These are phyloP conservation scores for Exserohilum rostratum DNA, from an alignment of 2,329 filamentous ascomycete genomes.

Conservation along the genomic window DNA sequence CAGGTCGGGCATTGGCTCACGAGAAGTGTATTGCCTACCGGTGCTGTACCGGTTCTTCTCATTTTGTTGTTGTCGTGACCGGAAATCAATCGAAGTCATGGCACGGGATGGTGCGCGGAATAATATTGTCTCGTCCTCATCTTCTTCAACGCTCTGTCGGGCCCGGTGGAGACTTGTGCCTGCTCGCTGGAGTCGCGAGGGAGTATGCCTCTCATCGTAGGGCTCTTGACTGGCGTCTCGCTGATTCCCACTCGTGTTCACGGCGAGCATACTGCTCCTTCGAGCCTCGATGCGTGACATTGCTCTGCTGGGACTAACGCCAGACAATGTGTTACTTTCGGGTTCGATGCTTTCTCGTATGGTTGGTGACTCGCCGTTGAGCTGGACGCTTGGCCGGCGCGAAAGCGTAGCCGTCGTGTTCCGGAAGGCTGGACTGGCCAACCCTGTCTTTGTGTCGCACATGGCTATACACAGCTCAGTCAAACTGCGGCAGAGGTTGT, in stretches of 20 bases:
- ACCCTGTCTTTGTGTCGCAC: conserved; percentile 47
- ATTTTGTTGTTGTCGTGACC: conserved; percentile 42
- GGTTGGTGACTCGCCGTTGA: conserved; percentile 45
- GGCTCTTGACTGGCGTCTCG: conserved; percentile 43
- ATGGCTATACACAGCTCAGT: conserved; percentile 91
- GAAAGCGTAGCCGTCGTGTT: conserved; percentile 28
- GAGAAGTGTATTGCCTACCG: conserved; percentile 45
- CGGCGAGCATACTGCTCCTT: conserved; percentile 42
- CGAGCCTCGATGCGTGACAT: conserved; percentile 55
- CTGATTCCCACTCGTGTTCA: conserved; percentile 17
- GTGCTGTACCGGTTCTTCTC: conserved; percentile 27
- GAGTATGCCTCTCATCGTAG: conserved; percentile 26
- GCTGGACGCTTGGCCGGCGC: conserved; percentile 45
- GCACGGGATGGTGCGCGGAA: conserved; percentile 56
- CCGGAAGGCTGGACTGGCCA: conserved; percentile 41
- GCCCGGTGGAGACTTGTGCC: conserved; percentile 48
- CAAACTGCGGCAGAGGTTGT: conserved; percentile 88
- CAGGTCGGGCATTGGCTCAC: conserved; percentile 46
- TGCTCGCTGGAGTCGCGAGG: conserved; percentile 43
- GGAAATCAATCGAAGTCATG: conserved; percentile 51
- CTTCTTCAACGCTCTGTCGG: conserved; percentile 43
- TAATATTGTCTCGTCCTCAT: conserved; percentile 47
- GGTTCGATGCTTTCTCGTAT: conserved; percentile 45
- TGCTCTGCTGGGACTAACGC: conserved; percentile 45
- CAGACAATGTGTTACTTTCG: conserved; percentile 38